Percentiles rank a stretch among this genome's conserved stretches.
Conservation (phyloP, 1,284 basidiomycete species). For the Puccinia triticina region DNA sequence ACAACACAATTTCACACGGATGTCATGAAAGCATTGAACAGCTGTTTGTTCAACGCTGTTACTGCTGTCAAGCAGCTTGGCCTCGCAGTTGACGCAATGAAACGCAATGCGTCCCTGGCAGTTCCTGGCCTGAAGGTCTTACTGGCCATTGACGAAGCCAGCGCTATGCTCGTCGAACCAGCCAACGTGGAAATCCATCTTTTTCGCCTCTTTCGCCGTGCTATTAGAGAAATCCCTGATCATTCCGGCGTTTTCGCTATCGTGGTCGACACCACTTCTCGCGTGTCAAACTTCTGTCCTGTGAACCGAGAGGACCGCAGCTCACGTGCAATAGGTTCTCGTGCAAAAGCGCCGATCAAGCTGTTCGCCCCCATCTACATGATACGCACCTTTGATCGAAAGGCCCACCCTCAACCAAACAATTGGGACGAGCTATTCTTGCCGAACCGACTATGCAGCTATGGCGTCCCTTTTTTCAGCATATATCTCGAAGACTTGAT, state of each 20-base stretch:
- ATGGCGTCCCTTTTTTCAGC: slow-evolving; percentile 13
- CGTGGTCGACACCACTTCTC: slow-evolving; percentile 1
- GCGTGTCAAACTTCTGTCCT: background rate
- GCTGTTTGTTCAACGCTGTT: too few relatives aligned
- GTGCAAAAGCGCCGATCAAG: background rate
- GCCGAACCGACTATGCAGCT: background rate
- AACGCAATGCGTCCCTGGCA: background rate
- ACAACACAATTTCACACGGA: background rate
- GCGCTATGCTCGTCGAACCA: background rate
- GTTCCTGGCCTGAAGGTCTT: background rate
- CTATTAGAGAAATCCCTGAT: background rate
- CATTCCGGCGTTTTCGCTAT: background rate
- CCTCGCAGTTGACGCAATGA: background rate
- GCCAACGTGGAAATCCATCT: background rate
- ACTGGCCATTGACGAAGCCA: slow-evolving; percentile 1
- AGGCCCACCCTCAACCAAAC: background rate
- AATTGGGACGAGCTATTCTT: slow-evolving; percentile 2
- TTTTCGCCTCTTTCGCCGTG: background rate
- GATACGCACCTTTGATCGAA: background rate
- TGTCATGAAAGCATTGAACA: background rate
- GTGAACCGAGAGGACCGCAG: background rate
- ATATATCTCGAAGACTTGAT: background rate
- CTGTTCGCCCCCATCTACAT: background rate
- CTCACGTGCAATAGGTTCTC: background rate
- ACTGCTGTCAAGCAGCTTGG: background rate